phyloP scores from a whole-genome alignment of 2,329 filamentous ascomycete genomes.

The Lasiodiplodia sp. region DNA sequence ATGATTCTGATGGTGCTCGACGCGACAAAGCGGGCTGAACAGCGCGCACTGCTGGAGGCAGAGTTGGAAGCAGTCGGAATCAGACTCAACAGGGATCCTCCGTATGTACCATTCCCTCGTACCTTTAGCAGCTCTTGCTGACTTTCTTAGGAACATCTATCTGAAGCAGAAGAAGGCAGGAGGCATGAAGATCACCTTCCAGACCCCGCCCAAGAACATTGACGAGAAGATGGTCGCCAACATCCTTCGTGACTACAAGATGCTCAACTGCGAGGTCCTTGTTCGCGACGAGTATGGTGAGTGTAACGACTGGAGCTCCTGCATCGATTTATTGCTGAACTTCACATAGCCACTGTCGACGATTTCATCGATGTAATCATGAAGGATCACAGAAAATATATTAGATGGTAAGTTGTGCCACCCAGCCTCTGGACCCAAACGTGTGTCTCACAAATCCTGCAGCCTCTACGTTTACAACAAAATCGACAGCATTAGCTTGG shows the following conservation, averaged over 20 bases:
- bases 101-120: conserved; percentile 61
- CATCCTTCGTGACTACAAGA: conserved; percentile 97
- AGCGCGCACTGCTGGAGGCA: conserved; percentile 85
- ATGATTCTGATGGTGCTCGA: conserved; percentile 96
- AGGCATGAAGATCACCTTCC: conserved; percentile 98
- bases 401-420: conserved; percentile 62
- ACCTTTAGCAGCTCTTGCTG: background rate
- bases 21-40: conserved; percentile 94
- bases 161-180: conserved; percentile 95
- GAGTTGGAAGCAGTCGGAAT: conserved; percentile 97
- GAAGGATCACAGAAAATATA: conserved; percentile 98
- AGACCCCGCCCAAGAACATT: conserved; percentile 83
- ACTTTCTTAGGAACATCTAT: conserved; percentile 82
- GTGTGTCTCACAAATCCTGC: background rate
- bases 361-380: conserved; percentile 99
- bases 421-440: background rate
- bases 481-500: conserved; percentile 92
- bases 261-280: conserved; percentile 95
- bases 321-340: conserved; percentile 16
- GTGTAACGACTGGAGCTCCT: conserved; percentile 25
- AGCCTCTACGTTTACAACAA: conserved; percentile 99
- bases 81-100: conserved; percentile 86
- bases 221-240: conserved; percentile 99
- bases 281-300: conserved; percentile 86
- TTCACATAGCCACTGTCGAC: conserved; percentile 78